Conservation (phyloP, 106 monocot species). For the Acorus gramineus region DNA sequence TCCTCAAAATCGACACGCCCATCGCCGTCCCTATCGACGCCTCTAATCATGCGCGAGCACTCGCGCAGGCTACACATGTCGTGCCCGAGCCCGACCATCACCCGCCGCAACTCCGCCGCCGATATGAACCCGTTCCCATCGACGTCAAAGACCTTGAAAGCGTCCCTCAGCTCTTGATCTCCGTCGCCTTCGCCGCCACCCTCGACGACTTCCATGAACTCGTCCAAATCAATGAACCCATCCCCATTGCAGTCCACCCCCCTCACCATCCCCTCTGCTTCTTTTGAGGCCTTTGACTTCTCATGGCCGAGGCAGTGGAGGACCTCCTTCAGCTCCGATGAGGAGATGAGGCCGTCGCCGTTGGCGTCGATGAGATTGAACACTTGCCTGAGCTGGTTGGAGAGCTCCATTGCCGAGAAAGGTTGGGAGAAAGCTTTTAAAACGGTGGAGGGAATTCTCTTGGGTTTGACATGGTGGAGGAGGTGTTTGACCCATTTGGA, state of each 20-base stretch:
- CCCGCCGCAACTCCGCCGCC: constrained; percentile 24
- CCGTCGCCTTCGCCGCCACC: neutral
- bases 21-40: constrained; percentile 33
- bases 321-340: constrained; percentile 19
- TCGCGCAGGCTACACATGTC: constrained; percentile 19
- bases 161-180: constrained; percentile 26
- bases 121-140: constrained; percentile 31
- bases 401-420: constrained; percentile 4
- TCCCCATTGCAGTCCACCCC: constrained; percentile 32
- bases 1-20: constrained; percentile 39
- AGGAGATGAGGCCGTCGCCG: constrained; percentile 32
- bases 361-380: constrained; percentile 36
- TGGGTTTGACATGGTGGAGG: no score
- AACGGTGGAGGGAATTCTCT: no score
- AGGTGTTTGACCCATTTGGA: no score
- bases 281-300: constrained; percentile 3
- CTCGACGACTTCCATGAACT: constrained; percentile 21
- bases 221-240: constrained; percentile 30
- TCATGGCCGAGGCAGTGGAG: constrained; percentile 29
- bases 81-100: constrained; percentile 20
- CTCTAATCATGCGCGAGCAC: constrained; percentile 26
- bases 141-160: constrained; percentile 24
- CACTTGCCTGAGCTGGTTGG: constrained; percentile 28
- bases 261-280: constrained; percentile 21
- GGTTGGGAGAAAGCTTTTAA: no score